Conservation (phyloP, 2,329 filamentous ascomycete species). For the Neofusicoccum umdonicola region DNA sequence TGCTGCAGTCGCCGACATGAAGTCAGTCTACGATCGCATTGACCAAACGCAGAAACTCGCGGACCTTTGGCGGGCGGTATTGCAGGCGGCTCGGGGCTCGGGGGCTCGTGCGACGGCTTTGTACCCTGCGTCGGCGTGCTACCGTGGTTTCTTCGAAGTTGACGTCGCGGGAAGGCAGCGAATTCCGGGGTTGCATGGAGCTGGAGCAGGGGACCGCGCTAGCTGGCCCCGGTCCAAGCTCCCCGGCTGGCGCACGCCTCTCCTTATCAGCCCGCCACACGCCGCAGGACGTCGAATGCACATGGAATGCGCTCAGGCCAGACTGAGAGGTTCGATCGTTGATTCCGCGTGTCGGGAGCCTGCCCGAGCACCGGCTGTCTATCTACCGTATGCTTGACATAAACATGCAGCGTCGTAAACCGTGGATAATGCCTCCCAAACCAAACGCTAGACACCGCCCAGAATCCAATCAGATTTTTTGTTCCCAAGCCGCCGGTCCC, state of each 20-base stretch:
- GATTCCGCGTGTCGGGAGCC: background rate
- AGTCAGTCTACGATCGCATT: conserved; percentile 34
- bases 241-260: background rate
- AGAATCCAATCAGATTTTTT: background rate
- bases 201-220: conserved; percentile 13
- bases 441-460: background rate
- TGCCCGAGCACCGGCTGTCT: background rate
- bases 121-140: background rate
- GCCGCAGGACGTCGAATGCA: too few species aligned
- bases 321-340: background rate
- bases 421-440: background rate
- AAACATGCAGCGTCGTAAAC: background rate
- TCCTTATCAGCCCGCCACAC: background rate
- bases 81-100: background rate
- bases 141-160: conserved; percentile 5
- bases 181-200: conserved; percentile 14
- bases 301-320: too few species aligned
- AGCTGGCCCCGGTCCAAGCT: conserved; percentile 5
- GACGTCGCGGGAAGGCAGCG: conserved; percentile 8
- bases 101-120: background rate
- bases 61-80: background rate
- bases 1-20: conserved; percentile 31
- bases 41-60: conserved; percentile 22
- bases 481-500: background rate
- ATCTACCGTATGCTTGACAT: conserved; percentile 1